Base-by-base conservation (phyloP, 192 early-diverging fungal species). In the Gryganskiella cystojenkinii region DNA sequence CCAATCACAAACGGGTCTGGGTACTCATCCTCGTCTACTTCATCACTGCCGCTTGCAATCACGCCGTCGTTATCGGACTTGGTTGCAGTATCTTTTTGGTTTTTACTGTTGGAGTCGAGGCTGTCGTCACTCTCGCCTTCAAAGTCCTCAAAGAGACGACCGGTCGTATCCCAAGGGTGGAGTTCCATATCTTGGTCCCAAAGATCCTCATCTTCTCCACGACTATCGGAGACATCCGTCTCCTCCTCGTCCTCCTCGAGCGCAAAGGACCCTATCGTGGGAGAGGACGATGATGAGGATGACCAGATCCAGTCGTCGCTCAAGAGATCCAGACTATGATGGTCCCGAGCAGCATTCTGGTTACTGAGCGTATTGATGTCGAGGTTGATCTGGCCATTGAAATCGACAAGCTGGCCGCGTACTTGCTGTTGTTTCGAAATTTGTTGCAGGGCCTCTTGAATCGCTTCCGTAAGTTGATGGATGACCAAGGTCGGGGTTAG, bases 131-230 rank as follows among this genome's bases (percentile, higher is more conserved):
- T 34, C 8, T 20, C 27, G 2, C 67, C 64, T 25, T 56, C 58
- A 34, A 75, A 62, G n/a, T 75, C 63, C 13, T 67, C 64, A 40
- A 67, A 75, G 7, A 75, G 14, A 9, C 33, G 63, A 28, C 63
- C 64, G n/a, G 57, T 55, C n/a, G 35, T 42, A n/a, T 56, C 71
- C 65, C 65, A 76, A 6, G 67, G 44, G 58, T 57, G 56, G 27
- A 25, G 51, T n/a, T 68, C 60, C 65, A 68, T 68, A n/a, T 63
- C 73, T 13, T 76, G 25, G 35, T 67, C 65, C 73, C 65, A 76
- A 8, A 75, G 25, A 37, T 68, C 73, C 22, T 68, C 65, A 25
- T 61, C 63, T n/a, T 61, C 40, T 13, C 64, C 73, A 19, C 33
- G 34, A 2, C 37, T 20, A 3, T 42, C n/a, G 0, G 50, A 31